A percentile compares a stretch with the other conserved stretches of the same genome.
Evolutionary conservation across 148 eudicot genomes (phyloP).

Genomic region (Amaranthus hypochondriacus): DNA sequence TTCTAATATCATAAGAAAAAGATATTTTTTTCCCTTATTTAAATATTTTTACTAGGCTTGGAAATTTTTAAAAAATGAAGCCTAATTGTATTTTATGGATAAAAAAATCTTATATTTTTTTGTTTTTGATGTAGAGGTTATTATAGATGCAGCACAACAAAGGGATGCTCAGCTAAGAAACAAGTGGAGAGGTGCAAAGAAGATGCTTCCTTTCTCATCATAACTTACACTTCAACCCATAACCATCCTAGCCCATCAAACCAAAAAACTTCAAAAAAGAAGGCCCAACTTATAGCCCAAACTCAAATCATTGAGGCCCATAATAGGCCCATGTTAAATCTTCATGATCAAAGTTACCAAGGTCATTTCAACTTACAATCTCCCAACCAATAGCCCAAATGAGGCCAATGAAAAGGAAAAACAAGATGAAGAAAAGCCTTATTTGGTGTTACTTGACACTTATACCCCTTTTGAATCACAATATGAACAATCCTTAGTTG

Average conservation of each 20-base stretch:
- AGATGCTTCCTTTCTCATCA: slow-evolving; percentile 55
- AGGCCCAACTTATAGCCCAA: not conserved
- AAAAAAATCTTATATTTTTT: not conserved
- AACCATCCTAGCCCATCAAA: slow-evolving; percentile 37
- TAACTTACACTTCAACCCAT: slow-evolving; percentile 66
- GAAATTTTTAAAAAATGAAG: too few species aligned
- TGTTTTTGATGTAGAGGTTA: slow-evolving; percentile 49
- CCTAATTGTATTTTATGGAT: too few species aligned
- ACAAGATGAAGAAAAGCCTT: slow-evolving; percentile 27
- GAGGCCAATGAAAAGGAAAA: slow-evolving; percentile 1
- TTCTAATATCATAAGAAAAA: too few species aligned
- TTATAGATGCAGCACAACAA: slow-evolving; percentile 76
- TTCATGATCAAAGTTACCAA: not conserved
- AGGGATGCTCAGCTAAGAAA: slow-evolving; percentile 76
- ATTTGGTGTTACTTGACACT: slow-evolving; percentile 25
- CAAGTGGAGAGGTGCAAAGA: slow-evolving; percentile 75
- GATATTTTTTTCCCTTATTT: too few species aligned
- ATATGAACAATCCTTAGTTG: not conserved
- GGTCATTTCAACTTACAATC: slow-evolving; percentile 7
- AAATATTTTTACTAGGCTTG: too few species aligned
- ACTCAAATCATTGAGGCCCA: not conserved
- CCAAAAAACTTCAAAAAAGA: slow-evolving; percentile 1
- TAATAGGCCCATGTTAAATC: slow-evolving; percentile 4
- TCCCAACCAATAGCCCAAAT: slow-evolving; percentile 7
- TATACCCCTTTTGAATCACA: slow-evolving; percentile 12